phyloP scores from a whole-genome alignment of 176 grass and related monocot species.

The Bolboschoenus planiculmis region DNA sequence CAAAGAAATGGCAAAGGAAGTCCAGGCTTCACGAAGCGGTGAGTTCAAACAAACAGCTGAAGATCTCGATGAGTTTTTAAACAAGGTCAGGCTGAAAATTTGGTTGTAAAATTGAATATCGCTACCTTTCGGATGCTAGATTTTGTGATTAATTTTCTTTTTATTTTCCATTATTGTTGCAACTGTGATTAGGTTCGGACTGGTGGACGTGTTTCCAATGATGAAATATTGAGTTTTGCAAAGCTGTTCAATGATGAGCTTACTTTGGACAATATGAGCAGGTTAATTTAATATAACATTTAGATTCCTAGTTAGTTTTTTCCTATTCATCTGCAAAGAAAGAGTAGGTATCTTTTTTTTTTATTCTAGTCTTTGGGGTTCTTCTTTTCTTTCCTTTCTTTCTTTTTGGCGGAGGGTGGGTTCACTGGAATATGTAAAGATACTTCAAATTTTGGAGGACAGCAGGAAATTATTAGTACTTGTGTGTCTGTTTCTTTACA shows the following conservation, averaged over 20 bases:
- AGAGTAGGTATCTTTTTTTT: background rate
- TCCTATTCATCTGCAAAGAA: background rate
- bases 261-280: slow-evolving; percentile 95
- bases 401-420: background rate
- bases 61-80: slow-evolving; percentile 89
- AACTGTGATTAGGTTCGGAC: slow-evolving; percentile 68
- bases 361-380: background rate
- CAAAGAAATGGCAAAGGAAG: slow-evolving; percentile 94
- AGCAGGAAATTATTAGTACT: background rate
- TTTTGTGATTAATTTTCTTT: slow-evolving; percentile 22
- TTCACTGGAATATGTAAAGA: background rate
- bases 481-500: background rate
- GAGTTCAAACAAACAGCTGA: slow-evolving; percentile 88
- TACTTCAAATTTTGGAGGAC: background rate
- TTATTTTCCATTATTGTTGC: slow-evolving; percentile 30
- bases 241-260: slow-evolving; percentile 98
- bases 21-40: slow-evolving; percentile 59
- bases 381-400: background rate
- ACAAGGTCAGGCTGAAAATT: slow-evolving; percentile 50
- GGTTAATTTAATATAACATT: slow-evolving; percentile 35
- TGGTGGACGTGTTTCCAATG: slow-evolving; percentile 78
- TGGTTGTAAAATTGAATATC: background rate
- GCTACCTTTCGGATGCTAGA: background rate
- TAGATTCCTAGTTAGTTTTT: slow-evolving; percentile 16
- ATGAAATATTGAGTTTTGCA: slow-evolving; percentile 95